Evolutionary conservation across 202 grass and related monocot genomes (phyloP).

Genomic region (Zizania palustris): DNA sequence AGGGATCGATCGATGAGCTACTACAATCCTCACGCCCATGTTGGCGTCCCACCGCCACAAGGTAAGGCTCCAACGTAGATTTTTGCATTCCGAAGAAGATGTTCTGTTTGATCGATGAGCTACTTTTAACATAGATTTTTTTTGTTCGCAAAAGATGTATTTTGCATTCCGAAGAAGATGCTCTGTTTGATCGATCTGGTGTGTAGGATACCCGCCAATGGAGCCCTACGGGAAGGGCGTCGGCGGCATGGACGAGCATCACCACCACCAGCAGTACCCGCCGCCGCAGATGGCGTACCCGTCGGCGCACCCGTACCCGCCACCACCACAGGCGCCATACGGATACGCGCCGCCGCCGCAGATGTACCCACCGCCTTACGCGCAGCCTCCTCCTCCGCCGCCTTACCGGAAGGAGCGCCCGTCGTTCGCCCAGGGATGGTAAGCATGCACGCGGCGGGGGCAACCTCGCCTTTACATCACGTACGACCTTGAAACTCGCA

Average conservation of each 20-base stretch:
- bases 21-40: conserved; percentile 63
- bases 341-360: conserved; percentile 33
- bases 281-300: no score
- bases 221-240: no score
- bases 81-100: no score
- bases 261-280: no score
- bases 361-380: conserved; percentile 44
- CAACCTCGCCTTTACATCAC: neutral
- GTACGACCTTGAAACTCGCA: no score
- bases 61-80: conserved; percentile 37
- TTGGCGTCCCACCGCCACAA: conserved; percentile 57
- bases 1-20: conserved; percentile 58
- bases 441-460: neutral
- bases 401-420: conserved; percentile 42
- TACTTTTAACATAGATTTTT: no score
- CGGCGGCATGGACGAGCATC: no score
- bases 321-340: conserved; percentile 22
- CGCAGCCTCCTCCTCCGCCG: conserved; percentile 43
- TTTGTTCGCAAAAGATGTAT: no score
- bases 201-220: no score
- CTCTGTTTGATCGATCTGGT: no score
- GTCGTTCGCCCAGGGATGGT: conserved; percentile 63
- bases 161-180: no score
- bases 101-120: neutral
- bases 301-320: conserved; percentile 22